Conservation (phyloP, 192 early-diverging fungal genomes). For the Umbelopsis sp. region DNA sequence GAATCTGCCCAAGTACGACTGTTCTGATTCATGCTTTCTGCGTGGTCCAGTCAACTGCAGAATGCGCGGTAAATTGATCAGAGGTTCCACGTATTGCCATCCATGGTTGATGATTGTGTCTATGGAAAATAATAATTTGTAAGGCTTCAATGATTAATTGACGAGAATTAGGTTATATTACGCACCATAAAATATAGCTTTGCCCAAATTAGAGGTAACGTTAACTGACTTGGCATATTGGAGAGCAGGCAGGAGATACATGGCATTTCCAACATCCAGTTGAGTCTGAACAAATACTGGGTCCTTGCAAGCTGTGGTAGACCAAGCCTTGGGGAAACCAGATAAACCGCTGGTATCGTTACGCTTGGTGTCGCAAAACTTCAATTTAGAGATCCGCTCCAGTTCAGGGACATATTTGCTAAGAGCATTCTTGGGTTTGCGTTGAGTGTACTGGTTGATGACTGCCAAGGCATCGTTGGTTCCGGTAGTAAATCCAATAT, state of each 20-base stretch:
- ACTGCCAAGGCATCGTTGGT: conserved; percentile 44
- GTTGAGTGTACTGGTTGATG: conserved; percentile 27
- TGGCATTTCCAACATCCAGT: conserved; percentile 32
- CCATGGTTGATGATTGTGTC: conserved; percentile 46
- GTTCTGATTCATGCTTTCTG: conserved; percentile 29
- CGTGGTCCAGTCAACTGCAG: conserved; percentile 34
- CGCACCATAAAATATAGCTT: conserved; percentile 44
- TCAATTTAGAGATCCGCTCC: conserved; percentile 15
- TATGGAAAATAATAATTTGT: neutral
- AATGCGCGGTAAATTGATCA: conserved; percentile 38
- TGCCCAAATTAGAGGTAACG: conserved; percentile 38
- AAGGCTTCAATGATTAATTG: neutral
- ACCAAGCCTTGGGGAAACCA: conserved; percentile 28
- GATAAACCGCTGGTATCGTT: conserved; percentile 18
- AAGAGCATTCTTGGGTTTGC: conserved; percentile 26
- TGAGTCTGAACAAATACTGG: conserved; percentile 37
- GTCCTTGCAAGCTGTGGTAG: conserved; percentile 30
- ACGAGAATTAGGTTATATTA: neutral
- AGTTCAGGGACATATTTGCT: conserved; percentile 28
- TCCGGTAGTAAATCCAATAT: conserved; percentile 43
- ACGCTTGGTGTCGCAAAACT: conserved; percentile 29
- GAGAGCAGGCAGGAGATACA: conserved; percentile 37
- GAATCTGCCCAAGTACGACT: conserved; percentile 35
- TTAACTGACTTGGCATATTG: conserved; percentile 29
- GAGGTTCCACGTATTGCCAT: conserved; percentile 43